Evolutionary conservation across 805 yeast genomes (phyloP), one percentile per base, ranked within the genome.

Genomic region (Blastobotrys peoriensis): DNA sequence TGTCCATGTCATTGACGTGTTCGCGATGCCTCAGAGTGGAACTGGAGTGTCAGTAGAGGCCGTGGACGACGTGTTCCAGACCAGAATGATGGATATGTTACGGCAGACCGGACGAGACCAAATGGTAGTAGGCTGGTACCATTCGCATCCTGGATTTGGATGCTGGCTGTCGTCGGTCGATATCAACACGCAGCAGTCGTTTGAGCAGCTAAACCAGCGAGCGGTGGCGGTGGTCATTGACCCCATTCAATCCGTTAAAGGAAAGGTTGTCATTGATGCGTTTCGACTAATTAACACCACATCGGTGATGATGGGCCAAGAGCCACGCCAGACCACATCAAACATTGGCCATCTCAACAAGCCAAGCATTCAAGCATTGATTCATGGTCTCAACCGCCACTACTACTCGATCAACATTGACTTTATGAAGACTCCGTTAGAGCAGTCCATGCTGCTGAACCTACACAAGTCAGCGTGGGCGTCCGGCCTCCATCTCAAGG

Each of bases 101-200:
- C 81, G 85, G 67, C 98, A 93, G 65, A 93, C 98, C 0, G 99
- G 99, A n/a, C 77, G 99, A 65, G 97, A 89, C 67, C 95, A 93
- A 64, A 88, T 86, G 86, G 98, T 93, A 43, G 99, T 93, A 40
- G 99, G 99, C 27, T 93, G 99, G 99, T 93, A 93, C 70, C 99
- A 93, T 64, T 89, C 98, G 10, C 98, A 93, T 68, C 98, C 98
- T 3, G 98, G 98, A 15, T 93, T 91, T 64, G 98, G 98, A n/a
- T 93, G 99, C 71, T 93, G 99, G 99, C 74, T 93, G 56, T 89
- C 98, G 9, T 81, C 89, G 22, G 98, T 93, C 22, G 99, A 93
- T 75, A 95, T 93, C 49, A 87, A 88, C 65, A 93, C 99, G 2
- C 99, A 93, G 63, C 96, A 91, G 64, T 86, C 96, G 28, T 93